Conservation (phyloP, 2,329 filamentous ascomycete species). For the Salinomyces thailandicus region DNA sequence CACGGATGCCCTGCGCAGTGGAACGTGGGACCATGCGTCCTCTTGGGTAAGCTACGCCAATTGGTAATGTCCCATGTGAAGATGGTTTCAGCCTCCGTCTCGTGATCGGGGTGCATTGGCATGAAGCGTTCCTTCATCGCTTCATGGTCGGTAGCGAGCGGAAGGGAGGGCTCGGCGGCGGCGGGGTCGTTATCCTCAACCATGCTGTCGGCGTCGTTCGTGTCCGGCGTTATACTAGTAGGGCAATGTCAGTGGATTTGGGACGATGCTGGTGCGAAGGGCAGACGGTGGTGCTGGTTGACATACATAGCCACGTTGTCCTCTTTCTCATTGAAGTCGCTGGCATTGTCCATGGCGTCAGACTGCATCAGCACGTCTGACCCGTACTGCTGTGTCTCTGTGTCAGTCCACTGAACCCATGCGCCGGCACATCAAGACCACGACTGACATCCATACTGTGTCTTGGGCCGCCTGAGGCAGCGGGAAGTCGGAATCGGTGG, state of each 20-base stretch:
- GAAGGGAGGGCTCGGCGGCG: constrained; percentile 33
- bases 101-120: constrained; percentile 65
- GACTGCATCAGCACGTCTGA: background rate
- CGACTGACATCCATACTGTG: too few species aligned
- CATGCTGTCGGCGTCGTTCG: constrained; percentile 45
- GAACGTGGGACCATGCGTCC: constrained; percentile 81
- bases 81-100: constrained; percentile 63
- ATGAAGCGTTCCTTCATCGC: constrained; percentile 77
- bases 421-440: too few species aligned
- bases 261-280: too few species aligned
- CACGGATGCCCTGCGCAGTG: constrained; percentile 80
- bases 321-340: constrained; percentile 13
- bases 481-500: too few species aligned
- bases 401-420: background rate
- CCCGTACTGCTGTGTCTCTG: background rate
- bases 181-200: constrained; percentile 37
- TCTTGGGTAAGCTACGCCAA: constrained; percentile 67
- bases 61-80: constrained; percentile 81
- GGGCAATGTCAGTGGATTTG: background rate
- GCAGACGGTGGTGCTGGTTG: too few species aligned
- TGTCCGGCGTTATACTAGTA: constrained; percentile 30
- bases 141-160: constrained; percentile 55
- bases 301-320: constrained; percentile 41
- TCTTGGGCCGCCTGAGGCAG: too few species aligned
- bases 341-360: background rate